Conservation (phyloP, 352 stramenopile genomes). For the Phytophthora ohioensis region DNA sequence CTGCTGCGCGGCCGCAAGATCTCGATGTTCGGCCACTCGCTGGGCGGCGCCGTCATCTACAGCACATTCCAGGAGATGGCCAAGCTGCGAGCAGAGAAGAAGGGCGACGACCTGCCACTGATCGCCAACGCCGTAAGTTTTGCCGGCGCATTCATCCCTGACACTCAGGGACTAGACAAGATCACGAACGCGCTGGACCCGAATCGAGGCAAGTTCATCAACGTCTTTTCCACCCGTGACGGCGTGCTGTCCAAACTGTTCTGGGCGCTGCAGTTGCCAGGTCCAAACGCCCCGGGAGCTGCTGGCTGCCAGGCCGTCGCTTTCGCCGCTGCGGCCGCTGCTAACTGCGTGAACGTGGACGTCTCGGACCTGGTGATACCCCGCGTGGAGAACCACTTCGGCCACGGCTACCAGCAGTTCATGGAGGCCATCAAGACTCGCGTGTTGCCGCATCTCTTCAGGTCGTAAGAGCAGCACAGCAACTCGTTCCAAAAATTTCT, state of each 20-base stretch:
- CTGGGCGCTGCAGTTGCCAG: conserved; percentile 67
- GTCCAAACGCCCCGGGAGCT: conserved; percentile 44
- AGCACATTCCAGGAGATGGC: conserved; percentile 76
- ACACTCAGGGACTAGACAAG: conserved; percentile 41
- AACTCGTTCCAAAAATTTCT: not conserved
- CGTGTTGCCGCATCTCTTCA: conserved; percentile 57
- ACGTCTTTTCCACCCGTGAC: conserved; percentile 83
- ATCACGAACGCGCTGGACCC: conserved; percentile 50
- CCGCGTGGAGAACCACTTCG: conserved; percentile 74
- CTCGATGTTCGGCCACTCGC: conserved; percentile 81
- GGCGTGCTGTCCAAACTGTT: conserved; percentile 81
- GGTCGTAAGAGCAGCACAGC: conserved; percentile 2
- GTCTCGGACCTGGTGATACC: conserved; percentile 73
- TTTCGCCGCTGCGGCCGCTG: conserved; percentile 33
- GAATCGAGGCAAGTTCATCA: conserved; percentile 64
- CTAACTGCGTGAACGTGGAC: conserved; percentile 63
- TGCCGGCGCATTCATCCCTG: conserved; percentile 71
- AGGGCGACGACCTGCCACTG: conserved; percentile 21
- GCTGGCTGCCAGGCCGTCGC: conserved; percentile 59
- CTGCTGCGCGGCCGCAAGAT: conserved; percentile 64
- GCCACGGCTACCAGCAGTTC: conserved; percentile 77
- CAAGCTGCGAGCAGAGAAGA: conserved; percentile 42
- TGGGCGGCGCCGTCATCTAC: conserved; percentile 81
- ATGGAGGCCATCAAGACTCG: conserved; percentile 70
- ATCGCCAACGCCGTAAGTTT: conserved; percentile 75